Percentiles rank a stretch among this genome's conserved stretches.
phyloP scores from a whole-genome alignment of 2,329 filamentous ascomycete species.

The Neophaeococcomyces mojaviensis region DNA sequence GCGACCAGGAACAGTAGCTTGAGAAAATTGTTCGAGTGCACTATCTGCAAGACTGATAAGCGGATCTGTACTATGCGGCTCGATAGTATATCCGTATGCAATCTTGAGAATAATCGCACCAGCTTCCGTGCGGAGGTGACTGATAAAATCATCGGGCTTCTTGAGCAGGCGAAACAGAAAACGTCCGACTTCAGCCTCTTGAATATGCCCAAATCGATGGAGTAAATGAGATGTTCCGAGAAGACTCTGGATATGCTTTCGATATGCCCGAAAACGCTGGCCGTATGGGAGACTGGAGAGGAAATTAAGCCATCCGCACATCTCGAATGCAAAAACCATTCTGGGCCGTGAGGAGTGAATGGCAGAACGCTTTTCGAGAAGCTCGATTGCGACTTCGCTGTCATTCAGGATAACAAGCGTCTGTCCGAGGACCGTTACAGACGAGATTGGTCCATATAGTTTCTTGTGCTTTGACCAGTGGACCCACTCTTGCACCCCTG shows the following conservation, averaged over 20 bases:
- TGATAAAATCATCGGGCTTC: conserved; percentile 30
- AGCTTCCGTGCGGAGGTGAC: conserved; percentile 37
- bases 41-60: conserved; percentile 36
- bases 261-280: conserved; percentile 33
- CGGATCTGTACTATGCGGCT: conserved; percentile 33
- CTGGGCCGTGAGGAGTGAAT: conserved; percentile 28
- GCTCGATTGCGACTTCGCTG: conserved; percentile 25
- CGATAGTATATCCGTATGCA: conserved; percentile 41
- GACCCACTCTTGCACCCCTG: conserved; percentile 31
- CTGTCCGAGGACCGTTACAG: conserved; percentile 31
- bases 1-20: conserved; percentile 35
- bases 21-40: conserved; percentile 35
- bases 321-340: conserved; percentile 29
- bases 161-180: conserved; percentile 39
- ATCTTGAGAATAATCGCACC: conserved; percentile 38
- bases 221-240: conserved; percentile 38
- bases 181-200: conserved; percentile 39
- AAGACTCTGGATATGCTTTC: conserved; percentile 40
- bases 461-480: conserved; percentile 41
- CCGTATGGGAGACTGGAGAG: no score
- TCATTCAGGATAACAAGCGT: conserved; percentile 33
- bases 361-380: conserved; percentile 30
- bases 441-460: conserved; percentile 34
- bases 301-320: no score
- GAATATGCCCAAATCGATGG: conserved; percentile 34